These are phyloP conservation scores for Coix lacrymajobi DNA, from an alignment of 176 grass and related monocot species.

Conservation along the genomic window DNA sequence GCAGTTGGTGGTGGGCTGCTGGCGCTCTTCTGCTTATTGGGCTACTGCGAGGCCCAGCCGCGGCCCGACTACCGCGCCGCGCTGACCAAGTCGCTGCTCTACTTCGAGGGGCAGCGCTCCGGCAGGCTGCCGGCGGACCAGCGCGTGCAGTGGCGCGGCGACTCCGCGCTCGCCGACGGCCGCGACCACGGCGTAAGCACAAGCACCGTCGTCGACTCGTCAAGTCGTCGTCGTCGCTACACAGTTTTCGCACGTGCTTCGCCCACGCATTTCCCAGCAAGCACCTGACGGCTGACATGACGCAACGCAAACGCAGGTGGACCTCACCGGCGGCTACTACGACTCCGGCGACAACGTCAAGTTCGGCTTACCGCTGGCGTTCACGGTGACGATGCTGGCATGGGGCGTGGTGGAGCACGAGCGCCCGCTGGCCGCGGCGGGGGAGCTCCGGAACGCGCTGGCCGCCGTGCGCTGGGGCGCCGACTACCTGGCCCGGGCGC, in stretches of 20 bases:
- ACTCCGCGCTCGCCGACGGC: constrained; percentile 63
- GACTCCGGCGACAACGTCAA: constrained; percentile 79
- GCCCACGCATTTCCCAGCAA: not conserved
- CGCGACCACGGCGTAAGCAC: constrained; percentile 42
- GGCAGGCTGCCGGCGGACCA: constrained; percentile 51
- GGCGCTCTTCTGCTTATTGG: not conserved
- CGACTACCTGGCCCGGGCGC: constrained; percentile 66
- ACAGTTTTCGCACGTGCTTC: not conserved
- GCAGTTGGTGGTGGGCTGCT: not conserved
- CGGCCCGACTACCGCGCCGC: constrained; percentile 43
- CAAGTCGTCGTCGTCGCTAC: not conserved
- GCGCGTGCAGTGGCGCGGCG: constrained; percentile 60
- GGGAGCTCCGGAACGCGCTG: constrained; percentile 46
- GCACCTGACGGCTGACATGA: too few relatives aligned
- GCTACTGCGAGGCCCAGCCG: not conserved
- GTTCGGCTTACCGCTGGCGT: constrained; percentile 69
- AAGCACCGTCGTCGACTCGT: not conserved
- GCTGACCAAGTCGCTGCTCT: constrained; percentile 63
- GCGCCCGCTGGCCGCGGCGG: constrained; percentile 3
- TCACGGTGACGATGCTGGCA: constrained; percentile 52
- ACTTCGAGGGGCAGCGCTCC: constrained; percentile 75
- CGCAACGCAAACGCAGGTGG: constrained; percentile 21
- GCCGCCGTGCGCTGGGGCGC: constrained; percentile 68
- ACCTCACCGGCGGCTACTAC: constrained; percentile 70
- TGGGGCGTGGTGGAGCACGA: constrained; percentile 51